phyloP scores from a whole-genome alignment of 768 basidiomycete species.

The Boletus pseudopeckii region DNA sequence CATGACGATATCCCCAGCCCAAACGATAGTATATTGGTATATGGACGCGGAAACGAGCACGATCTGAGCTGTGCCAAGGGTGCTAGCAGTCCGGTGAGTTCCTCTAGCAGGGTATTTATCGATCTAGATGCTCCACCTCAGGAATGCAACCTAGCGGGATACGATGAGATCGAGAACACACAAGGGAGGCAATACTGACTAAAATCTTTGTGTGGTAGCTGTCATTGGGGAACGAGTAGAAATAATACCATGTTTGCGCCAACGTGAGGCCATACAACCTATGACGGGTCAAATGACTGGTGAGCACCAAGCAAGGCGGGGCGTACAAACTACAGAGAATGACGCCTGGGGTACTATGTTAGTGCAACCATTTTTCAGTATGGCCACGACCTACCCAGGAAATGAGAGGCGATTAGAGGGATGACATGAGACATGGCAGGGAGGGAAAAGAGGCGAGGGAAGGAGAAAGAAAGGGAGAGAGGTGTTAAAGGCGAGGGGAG shows the following conservation, averaged over 20 bases:
- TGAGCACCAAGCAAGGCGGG: background rate
- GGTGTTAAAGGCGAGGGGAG: conserved; percentile 6
- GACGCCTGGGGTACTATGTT: conserved; percentile 25
- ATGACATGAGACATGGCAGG: conserved; percentile 15
- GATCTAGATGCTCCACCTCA: conserved; percentile 17
- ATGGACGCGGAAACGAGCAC: conserved; percentile 29
- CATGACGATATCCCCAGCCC: conserved; percentile 26
- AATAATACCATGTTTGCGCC: conserved; percentile 35
- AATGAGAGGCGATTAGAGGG: conserved; percentile 28
- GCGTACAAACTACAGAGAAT: conserved; percentile 33
- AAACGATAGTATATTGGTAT: conserved; percentile 32
- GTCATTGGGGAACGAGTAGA: conserved; percentile 30
- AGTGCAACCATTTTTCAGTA: background rate
- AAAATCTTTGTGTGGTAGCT: conserved; percentile 30
- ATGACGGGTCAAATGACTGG: background rate
- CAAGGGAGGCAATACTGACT: conserved; percentile 15
- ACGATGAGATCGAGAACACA: background rate
- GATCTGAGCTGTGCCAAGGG: conserved; percentile 28
- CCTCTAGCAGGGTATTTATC: background rate
- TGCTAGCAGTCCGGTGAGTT: conserved; percentile 12
- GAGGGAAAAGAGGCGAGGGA: background rate
- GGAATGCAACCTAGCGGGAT: conserved; percentile 24
- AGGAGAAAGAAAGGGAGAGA: background rate
- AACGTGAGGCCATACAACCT: conserved; percentile 37
- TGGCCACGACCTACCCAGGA: conserved; percentile 18